These are phyloP conservation scores for Candida berthetii DNA, from an alignment of 805 yeast genomes.

Conservation along the genomic window DNA sequence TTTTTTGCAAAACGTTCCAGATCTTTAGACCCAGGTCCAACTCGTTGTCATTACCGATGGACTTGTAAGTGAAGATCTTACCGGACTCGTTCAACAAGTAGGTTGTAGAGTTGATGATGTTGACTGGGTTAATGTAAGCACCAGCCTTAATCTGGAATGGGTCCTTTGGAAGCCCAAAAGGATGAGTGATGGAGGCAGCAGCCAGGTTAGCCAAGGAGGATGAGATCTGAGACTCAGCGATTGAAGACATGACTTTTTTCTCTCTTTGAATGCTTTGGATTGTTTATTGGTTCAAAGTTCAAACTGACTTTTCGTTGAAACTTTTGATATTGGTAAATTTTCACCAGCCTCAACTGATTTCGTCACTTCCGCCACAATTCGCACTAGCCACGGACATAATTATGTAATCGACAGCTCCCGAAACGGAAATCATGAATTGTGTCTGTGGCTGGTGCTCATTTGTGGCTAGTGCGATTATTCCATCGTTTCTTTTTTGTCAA, in stretches of 20 bases:
- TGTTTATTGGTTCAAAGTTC: too few relatives aligned
- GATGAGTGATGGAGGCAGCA: constrained; percentile 36
- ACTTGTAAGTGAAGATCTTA: constrained; percentile 63
- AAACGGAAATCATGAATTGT: too few relatives aligned
- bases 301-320: too few relatives aligned
- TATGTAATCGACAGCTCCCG: too few relatives aligned
- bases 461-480: too few relatives aligned
- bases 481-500: too few relatives aligned
- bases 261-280: too few relatives aligned
- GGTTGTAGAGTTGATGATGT: constrained; percentile 47
- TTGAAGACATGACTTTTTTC: constrained; percentile 12
- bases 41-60: constrained; percentile 54
- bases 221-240: constrained; percentile 15
- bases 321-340: too few relatives aligned
- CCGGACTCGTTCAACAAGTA: constrained; percentile 36
- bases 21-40: constrained; percentile 52
- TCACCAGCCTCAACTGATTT: too few relatives aligned
- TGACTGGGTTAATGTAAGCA: constrained; percentile 47
- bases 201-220: constrained; percentile 22
- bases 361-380: too few relatives aligned
- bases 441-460: too few relatives aligned
- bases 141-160: constrained; percentile 43
- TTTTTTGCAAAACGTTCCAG: constrained; percentile 51
- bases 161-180: constrained; percentile 59
- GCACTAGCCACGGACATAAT: too few relatives aligned